Base-by-base conservation (phyloP, 169 alveolate genomes). In the Eimeria acervulina region DNA sequence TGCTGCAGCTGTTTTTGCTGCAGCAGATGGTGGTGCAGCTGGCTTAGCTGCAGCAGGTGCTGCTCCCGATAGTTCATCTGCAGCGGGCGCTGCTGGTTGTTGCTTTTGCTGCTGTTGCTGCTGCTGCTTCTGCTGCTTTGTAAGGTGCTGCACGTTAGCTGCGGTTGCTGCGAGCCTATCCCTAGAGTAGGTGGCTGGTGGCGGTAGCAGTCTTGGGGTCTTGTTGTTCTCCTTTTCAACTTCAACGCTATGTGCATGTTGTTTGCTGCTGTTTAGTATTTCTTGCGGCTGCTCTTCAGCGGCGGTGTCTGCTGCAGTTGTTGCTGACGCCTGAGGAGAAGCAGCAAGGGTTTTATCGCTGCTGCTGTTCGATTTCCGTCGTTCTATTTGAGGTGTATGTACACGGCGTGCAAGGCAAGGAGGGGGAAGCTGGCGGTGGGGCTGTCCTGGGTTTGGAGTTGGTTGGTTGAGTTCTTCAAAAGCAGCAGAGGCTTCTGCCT, bases 401-500 rank as follows among this genome's bases (percentile, higher is more conserved):
- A 40, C 89, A 42, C 89, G 89, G 19, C 61, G 26, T 8, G 63
- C 12, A 15, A 78, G 63, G 23, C 38, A 78, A 19, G 89, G 89
- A 17, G 89, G 89, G 17, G 89, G 89, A 51, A 78, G 89, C 89
- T 21, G 59, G 63, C 89, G 89, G 12, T 78, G 63, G 63, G 89
- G 89, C 0, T 31, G 63, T 36, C 63, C 38, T 8, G 89, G 89
- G 33, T 55, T 31, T 38, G 33, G 36, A 12, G 42, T 63, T 33
- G 63, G 66, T 31, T 78, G 36, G 89, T 78, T 78, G 42, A 78
- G 89, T 36, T 78, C 63, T 23, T 33, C 66, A 23, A 78, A 78
- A 8, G 63, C 44, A 47, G 55, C 55, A 12, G 19, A 47, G 55
- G 12, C 5, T 12, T 47, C 55, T 78, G 59, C 63, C 52, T 42